Conservation (phyloP, 2,329 filamentous ascomycete species). For the Diaporthe batatas region DNA sequence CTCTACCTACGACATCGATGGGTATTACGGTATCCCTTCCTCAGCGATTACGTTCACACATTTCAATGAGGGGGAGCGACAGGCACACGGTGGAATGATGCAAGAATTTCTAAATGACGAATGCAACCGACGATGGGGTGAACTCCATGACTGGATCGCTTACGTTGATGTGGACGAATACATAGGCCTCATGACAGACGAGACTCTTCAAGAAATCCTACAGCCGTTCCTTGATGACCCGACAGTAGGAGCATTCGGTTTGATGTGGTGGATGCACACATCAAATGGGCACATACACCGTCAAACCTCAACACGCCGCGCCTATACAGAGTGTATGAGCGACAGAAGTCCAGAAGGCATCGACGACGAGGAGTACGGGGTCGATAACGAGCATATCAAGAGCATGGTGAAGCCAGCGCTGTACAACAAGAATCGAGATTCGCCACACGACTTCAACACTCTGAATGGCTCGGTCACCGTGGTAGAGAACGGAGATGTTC, state of each 20-base stretch:
- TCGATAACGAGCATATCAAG: constrained; percentile 44
- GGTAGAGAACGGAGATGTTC: constrained; percentile 47
- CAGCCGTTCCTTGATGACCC: constrained; percentile 44
- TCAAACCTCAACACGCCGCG: constrained; percentile 45
- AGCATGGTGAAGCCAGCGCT: constrained; percentile 28
- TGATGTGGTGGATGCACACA: constrained; percentile 52
- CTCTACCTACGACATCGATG: constrained; percentile 16
- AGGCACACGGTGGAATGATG: constrained; percentile 6
- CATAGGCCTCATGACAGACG: constrained; percentile 46
- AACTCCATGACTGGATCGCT: constrained; percentile 49
- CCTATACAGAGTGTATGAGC: constrained; percentile 46
- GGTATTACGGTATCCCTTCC: constrained; percentile 27
- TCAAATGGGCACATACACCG: constrained; percentile 47
- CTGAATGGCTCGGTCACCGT: constrained; percentile 44
- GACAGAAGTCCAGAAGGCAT: constrained; percentile 9
- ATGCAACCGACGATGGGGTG: constrained; percentile 42
- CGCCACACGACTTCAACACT: constrained; percentile 47
- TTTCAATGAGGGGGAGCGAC: constrained; percentile 15
- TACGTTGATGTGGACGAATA: constrained; percentile 53
- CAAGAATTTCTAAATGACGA: constrained; percentile 29
- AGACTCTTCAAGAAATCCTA: constrained; percentile 48
- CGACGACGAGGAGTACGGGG: constrained; percentile 42
- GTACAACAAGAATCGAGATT: constrained; percentile 29
- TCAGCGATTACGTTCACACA: constrained; percentile 11
- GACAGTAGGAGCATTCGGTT: constrained; percentile 48